Evolutionary conservation across 192 early-diverging fungal species (phyloP).

Genomic region (Coemansia javaensis): DNA sequence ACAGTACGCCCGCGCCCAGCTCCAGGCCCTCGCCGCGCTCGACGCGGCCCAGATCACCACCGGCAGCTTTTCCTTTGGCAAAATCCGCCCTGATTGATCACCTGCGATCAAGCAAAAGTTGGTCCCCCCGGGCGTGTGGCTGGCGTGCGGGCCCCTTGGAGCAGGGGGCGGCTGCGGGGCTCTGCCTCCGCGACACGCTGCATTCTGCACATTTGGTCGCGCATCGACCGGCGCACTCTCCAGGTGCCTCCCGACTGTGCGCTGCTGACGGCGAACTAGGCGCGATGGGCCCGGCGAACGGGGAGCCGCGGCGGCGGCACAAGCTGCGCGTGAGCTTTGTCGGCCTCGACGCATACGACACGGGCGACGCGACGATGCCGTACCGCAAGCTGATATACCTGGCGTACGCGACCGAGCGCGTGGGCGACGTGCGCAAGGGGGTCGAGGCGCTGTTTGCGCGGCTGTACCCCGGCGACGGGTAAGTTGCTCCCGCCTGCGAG

Average conservation of each 20-base stretch:
- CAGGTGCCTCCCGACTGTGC: too few species aligned
- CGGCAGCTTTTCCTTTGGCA: constrained; percentile 35
- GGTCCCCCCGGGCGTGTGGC: too few species aligned
- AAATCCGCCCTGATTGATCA: too few species aligned
- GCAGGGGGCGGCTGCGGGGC: too few species aligned
- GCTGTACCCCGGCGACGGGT: constrained; percentile 43
- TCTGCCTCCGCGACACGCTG: too few species aligned
- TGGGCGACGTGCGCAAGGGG: constrained; percentile 26
- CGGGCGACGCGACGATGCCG: constrained; percentile 14
- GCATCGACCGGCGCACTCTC: too few species aligned
- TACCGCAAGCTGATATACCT: constrained; percentile 44
- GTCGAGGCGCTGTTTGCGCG: constrained; percentile 21
- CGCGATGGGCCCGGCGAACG: neutral
- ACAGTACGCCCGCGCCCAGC: constrained; percentile 23
- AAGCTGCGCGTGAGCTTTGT: constrained; percentile 50
- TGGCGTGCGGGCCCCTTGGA: too few species aligned
- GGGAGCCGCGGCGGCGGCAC: constrained; percentile 11
- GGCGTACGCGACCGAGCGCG: constrained; percentile 10
- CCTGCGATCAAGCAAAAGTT: too few species aligned
- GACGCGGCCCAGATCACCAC: constrained; percentile 10
- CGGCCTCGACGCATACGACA: constrained; percentile 37
- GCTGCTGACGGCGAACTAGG: too few species aligned
- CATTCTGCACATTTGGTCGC: too few species aligned
- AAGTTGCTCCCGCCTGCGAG: constrained; percentile 9
- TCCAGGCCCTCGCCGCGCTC: constrained; percentile 22